Percentiles rank a stretch among this genome's conserved stretches.
These are phyloP conservation scores for Fusarium longipes DNA, from an alignment of 2,329 filamentous ascomycete species.

Conservation along the genomic window DNA sequence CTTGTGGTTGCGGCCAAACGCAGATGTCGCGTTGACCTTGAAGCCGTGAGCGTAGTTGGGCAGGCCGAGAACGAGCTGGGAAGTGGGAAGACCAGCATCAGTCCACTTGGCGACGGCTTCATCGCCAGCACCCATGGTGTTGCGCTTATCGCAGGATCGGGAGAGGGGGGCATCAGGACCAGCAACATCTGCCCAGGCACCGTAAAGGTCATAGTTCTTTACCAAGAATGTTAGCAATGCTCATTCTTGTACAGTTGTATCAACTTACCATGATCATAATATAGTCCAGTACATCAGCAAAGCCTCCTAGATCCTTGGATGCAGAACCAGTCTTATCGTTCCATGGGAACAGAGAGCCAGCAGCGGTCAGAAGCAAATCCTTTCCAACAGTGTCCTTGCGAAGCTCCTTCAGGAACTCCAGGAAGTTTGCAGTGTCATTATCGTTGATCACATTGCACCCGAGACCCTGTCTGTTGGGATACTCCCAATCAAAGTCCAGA, in stretches of 20 bases:
- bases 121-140: constrained; percentile 32
- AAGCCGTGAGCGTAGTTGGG: constrained; percentile 37
- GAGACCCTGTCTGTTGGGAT: constrained; percentile 39
- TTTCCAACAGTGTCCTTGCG: constrained; percentile 30
- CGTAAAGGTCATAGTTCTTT: constrained; percentile 39
- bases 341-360: constrained; percentile 36
- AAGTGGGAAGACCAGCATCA: constrained; percentile 29
- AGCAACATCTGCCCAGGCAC: constrained; percentile 30
- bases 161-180: constrained; percentile 32
- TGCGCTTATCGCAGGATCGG: constrained; percentile 26
- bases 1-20: constrained; percentile 6
- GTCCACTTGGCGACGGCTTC: constrained; percentile 26
- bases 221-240: fast-evolving
- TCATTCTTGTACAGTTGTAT: fast-evolving
- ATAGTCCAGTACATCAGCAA: constrained; percentile 36
- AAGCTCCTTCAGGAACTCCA: constrained; percentile 34
- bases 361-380: constrained; percentile 31
- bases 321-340: constrained; percentile 23
- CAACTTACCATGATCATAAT: constrained; percentile 39
- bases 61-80: constrained; percentile 32
- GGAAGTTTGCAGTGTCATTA: constrained; percentile 35
- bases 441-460: constrained; percentile 40
- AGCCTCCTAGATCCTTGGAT: constrained; percentile 29
- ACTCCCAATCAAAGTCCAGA: constrained; percentile 41
- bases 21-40: constrained; percentile 28